Conservation (phyloP, 2,329 filamentous ascomycete species). For the Aureobasidium sp. region DNA sequence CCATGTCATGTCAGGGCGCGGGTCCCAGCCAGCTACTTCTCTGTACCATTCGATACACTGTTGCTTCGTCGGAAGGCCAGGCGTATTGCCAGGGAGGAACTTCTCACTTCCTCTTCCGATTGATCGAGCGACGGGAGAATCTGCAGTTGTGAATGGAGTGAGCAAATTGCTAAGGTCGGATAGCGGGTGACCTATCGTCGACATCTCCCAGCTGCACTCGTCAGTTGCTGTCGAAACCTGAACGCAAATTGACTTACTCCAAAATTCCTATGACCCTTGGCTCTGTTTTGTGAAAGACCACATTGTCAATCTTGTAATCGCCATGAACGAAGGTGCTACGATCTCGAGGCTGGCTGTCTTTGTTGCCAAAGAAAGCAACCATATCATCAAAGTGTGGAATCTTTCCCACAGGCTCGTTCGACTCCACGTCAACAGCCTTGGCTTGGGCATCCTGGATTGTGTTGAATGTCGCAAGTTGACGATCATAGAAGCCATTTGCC, state of each 20-base stretch:
- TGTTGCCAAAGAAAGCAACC: constrained; percentile 68
- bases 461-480: constrained; percentile 77
- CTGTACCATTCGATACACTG: constrained; percentile 61
- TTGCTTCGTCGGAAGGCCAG: constrained; percentile 57
- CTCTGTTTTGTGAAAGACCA: constrained; percentile 76
- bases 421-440: constrained; percentile 67
- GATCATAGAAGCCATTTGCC: constrained; percentile 68
- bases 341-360: constrained; percentile 65
- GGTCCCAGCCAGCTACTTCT: constrained; percentile 64
- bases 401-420: constrained; percentile 65
- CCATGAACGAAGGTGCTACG: constrained; percentile 78
- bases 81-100: constrained; percentile 57
- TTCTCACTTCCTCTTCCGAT: constrained; percentile 37
- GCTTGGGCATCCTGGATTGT: constrained; percentile 75
- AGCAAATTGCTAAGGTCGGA: constrained; percentile 82
- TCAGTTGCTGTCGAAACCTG: neutral
- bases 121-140: constrained; percentile 30
- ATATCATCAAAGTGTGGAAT: constrained; percentile 80
- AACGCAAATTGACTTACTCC: constrained; percentile 41
- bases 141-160: constrained; percentile 38
- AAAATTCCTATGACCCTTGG: constrained; percentile 85
- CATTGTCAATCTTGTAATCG: constrained; percentile 75
- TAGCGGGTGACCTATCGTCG: constrained; percentile 90
- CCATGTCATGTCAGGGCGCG: constrained; percentile 54
- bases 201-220: constrained; percentile 74